phyloP scores from a whole-genome alignment of 176 grass and related monocot genomes.

The Ensete ventricosum region DNA sequence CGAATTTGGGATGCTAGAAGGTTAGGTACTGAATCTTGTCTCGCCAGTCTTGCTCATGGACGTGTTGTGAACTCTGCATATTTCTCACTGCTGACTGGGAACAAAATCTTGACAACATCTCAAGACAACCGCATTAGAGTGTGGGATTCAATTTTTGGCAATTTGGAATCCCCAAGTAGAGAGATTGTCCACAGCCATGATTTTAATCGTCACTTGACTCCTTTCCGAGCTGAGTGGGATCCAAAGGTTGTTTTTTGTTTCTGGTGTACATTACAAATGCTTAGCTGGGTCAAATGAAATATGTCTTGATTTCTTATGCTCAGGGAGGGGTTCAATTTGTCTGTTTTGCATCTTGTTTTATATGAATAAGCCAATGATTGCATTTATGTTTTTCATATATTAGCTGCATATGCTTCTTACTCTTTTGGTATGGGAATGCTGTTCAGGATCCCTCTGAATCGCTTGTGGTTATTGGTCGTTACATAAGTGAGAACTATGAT shows the following conservation, averaged over 20 bases:
- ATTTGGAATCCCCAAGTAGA: constrained; percentile 75
- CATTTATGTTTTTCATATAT: neutral
- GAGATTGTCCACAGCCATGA: constrained; percentile 98
- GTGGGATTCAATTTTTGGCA: constrained; percentile 90
- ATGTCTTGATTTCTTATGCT: neutral
- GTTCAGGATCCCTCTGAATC: constrained; percentile 73
- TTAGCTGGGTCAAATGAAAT: neutral
- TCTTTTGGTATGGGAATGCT: neutral
- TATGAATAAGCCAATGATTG: neutral
- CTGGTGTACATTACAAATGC: neutral
- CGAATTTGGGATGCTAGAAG: constrained; percentile 82
- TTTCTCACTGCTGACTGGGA: constrained; percentile 74
- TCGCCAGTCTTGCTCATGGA: constrained; percentile 64
- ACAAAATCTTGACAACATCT: constrained; percentile 81
- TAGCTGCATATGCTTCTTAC: constrained; percentile 1
- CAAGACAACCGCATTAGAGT: constrained; percentile 92
- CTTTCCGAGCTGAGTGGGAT: constrained; percentile 95
- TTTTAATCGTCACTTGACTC: constrained; percentile 94
- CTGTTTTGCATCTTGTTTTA: neutral
- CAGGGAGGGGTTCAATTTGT: neutral
- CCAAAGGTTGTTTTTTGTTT: constrained; percentile 51
- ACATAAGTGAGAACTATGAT: constrained; percentile 90
- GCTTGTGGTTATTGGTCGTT: constrained; percentile 77
- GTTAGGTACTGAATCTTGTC: constrained; percentile 44
- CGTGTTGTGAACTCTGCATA: constrained; percentile 94